Evolutionary conservation across 1,284 basidiomycete species (phyloP).

Genomic region (Veloporphyrellus conicus): DNA sequence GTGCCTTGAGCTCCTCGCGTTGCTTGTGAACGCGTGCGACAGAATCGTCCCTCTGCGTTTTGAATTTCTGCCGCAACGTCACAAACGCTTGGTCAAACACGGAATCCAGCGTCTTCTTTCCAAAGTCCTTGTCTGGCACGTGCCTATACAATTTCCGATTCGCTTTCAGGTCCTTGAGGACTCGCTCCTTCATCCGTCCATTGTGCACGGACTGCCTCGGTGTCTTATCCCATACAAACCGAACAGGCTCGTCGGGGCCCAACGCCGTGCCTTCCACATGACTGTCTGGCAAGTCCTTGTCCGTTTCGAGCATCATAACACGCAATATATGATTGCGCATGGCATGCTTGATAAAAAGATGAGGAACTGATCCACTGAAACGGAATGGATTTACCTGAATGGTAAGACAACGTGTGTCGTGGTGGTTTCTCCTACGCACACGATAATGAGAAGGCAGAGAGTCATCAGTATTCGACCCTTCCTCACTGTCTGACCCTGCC

Average conservation of each 20-base stretch:
- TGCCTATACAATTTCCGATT: conserved; percentile 55
- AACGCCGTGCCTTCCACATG: conserved; percentile 50
- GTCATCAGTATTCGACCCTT: conserved; percentile 35
- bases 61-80: conserved; percentile 63
- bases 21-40: conserved; percentile 42
- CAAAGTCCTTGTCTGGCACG: conserved; percentile 62
- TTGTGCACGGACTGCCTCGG: conserved; percentile 68
- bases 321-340: conserved; percentile 60
- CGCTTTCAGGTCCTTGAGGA: conserved; percentile 55
- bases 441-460: conserved; percentile 33
- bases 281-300: conserved; percentile 56
- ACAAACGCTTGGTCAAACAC: conserved; percentile 68
- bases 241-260: conserved; percentile 48
- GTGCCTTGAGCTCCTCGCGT: conserved; percentile 56
- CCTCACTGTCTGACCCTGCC: conserved; percentile 36
- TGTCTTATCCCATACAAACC: conserved; percentile 75
- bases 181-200: conserved; percentile 59
- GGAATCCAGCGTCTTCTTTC: conserved; percentile 53
- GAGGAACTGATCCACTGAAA: conserved; percentile 3
- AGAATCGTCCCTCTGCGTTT: conserved; percentile 48
- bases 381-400: conserved; percentile 48
- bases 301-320: conserved; percentile 52
- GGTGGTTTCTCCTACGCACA: conserved; percentile 50
- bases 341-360: conserved; percentile 48
- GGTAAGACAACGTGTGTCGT: conserved; percentile 59